Evolutionary conservation across 179 eudicot genomes (phyloP).

Genomic region (Heliamphora pulchella): DNA sequence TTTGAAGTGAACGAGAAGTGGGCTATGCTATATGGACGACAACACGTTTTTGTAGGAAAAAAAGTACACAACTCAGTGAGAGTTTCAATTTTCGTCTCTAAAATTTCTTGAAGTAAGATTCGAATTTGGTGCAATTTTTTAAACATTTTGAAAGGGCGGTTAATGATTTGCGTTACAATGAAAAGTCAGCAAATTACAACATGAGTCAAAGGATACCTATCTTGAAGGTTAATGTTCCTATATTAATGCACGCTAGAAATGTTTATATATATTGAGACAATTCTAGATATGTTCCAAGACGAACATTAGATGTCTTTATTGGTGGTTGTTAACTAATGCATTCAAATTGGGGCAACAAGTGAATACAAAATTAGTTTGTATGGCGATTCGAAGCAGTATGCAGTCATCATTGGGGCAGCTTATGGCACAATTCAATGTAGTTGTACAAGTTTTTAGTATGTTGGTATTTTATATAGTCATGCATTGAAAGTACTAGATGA

Average conservation of each 20-base stretch:
- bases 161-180: not conserved
- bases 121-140: not conserved
- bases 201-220: not conserved
- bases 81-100: not conserved
- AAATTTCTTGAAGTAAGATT: not conserved
- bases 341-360: not conserved
- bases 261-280: not conserved
- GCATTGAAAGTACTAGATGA: constrained; percentile 19
- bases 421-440: constrained; percentile 9
- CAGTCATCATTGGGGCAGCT: not conserved
- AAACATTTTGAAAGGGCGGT: not conserved
- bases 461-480: constrained; percentile 18
- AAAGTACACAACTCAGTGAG: not conserved
- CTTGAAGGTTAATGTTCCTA: not conserved
- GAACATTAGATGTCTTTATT: not conserved
- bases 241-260: not conserved
- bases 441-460: constrained; percentile 15
- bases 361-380: constrained; percentile 9
- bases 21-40: not conserved
- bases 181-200: not conserved
- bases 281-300: not conserved
- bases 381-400: not conserved
- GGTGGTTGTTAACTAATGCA: not conserved
- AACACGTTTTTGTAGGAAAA: not conserved
- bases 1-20: not conserved